phyloP scores from a whole-genome alignment of 208 protist species.

The Acanthamoeba culbertsoni region DNA sequence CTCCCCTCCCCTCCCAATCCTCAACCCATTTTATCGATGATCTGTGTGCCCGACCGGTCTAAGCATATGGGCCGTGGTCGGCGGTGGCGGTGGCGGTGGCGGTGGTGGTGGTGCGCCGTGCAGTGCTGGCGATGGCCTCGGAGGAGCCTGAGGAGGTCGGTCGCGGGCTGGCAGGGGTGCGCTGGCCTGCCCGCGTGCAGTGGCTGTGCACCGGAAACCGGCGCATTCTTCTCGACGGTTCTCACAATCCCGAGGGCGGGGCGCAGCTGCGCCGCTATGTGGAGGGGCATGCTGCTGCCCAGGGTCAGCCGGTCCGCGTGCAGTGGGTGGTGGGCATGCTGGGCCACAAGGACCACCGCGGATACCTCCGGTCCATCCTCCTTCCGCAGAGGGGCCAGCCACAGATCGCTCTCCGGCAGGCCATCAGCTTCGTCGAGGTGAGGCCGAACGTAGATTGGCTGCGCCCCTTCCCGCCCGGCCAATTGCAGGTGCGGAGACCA shows the following conservation, averaged over 20 bases:
- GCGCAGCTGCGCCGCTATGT: not conserved
- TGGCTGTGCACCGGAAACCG: not conserved
- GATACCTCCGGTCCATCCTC: not conserved
- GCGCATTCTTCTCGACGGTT: constrained; percentile 1
- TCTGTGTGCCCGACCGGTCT: no score
- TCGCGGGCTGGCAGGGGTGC: no score
- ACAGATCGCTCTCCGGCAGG: not conserved
- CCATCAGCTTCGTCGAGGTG: not conserved
- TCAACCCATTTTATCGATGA: no score
- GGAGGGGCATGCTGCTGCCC: not conserved
- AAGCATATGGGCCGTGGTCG: no score
- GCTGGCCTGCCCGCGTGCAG: not conserved
- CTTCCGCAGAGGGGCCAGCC: not conserved
- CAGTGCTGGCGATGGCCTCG: no score
- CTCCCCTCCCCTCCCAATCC: no score
- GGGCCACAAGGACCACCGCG: not conserved
- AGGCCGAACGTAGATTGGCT: constrained; percentile 13
- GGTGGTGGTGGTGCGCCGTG: no score
- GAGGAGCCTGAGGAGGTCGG: no score
- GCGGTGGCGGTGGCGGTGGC: no score
- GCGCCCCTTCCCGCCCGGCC: not conserved
- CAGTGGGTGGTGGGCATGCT: constrained; percentile 49
- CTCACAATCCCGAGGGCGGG: not conserved
- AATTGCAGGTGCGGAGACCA: not conserved
- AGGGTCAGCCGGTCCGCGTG: not conserved